Evolutionary conservation across 1,139 yeast species (phyloP), one percentile per base, ranked within the genome.

Genomic region (Candida sojae): DNA sequence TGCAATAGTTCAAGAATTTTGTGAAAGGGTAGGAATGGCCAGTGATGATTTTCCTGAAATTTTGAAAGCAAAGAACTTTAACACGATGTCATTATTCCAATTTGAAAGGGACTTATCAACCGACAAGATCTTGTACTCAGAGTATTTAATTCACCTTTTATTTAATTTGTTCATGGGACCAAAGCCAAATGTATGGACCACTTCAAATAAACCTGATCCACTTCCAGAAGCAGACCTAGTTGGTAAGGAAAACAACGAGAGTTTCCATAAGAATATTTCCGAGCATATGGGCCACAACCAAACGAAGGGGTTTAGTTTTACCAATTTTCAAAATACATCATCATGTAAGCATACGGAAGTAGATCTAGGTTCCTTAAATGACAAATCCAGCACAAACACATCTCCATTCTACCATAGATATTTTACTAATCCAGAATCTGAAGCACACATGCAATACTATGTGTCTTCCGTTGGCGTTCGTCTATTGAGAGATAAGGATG

Each of bases 391-490:
- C 9, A 17, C 35, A 31, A 3, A 59, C 58, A 59, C 59, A 2
- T 25, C 32, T 12, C 96, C 96, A 0, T 84, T 86, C 54, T 80
- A 83, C 46, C 96, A 88, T 60, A 76, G 82, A 43, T 89, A 80
- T 60, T 90, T 89, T 65, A 84, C 93, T 9, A 91, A 92, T 57
- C 98, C 98, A 0, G 95, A 88, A 60, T 88, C 96, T 0, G 95
- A 88, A 53, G 75, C 96, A 0, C 87, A 85, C 59, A 64, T 81
- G 10, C 97, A 92, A 61, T 91, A 91, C 61, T 91, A 85, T 59
- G 82, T 79, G 1, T 82, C 93, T 0, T 58, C 71, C n/a, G 67
- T 67, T 3, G 97, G 97, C 0, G 77, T 89, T 1, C 68, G 96
- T 26, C 59, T 88, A 3, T 79, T 80, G 54, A 62, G 71, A 40